Evolutionary conservation across 495 filamentous ascomycete genomes (phyloP).

Genomic region (Diplogelasinospora grovesii): DNA sequence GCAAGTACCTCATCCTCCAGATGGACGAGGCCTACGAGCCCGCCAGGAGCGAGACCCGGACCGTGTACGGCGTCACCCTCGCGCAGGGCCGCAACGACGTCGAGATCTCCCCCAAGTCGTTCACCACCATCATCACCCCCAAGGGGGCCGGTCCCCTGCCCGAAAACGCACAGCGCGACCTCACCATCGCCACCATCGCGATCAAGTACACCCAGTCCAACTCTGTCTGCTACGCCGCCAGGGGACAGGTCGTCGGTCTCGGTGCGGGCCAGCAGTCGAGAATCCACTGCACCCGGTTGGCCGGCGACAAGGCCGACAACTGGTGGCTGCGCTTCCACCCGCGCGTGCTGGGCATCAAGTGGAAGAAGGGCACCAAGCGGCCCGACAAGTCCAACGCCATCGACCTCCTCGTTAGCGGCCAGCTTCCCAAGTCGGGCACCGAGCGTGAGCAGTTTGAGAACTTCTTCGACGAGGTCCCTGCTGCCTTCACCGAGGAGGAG

Average conservation of each 20-base stretch:
- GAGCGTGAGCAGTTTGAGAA: constrained; percentile 83
- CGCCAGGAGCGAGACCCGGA: constrained; percentile 64
- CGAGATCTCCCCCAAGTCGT: constrained; percentile 75
- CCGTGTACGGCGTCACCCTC: constrained; percentile 81
- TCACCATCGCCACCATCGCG: constrained; percentile 92
- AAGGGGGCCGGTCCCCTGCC: constrained; percentile 67
- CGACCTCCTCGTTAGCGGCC: constrained; percentile 83
- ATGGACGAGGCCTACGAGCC: constrained; percentile 87
- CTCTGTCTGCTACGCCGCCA: constrained; percentile 94
- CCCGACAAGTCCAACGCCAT: constrained; percentile 98
- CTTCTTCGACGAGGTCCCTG: constrained; percentile 86
- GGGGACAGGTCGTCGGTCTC: constrained; percentile 89
- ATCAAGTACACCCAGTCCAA: constrained; percentile 98
- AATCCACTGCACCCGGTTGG: constrained; percentile 96
- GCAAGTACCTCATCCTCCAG: constrained; percentile 91
- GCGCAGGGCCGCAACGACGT: constrained; percentile 89
- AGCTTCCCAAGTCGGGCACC: constrained; percentile 70
- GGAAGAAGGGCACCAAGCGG: constrained; percentile 94
- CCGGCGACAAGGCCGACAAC: constrained; percentile 98
- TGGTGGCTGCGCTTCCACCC: constrained; percentile 99
- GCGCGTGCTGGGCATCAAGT: constrained; percentile 77
- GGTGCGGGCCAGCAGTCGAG: constrained; percentile 95
- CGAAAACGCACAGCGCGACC: constrained; percentile 75
- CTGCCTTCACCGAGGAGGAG: constrained; percentile 76
- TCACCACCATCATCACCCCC: constrained; percentile 75